Conservation (phyloP, 129 eudicot species). For the Mikania micrantha region DNA sequence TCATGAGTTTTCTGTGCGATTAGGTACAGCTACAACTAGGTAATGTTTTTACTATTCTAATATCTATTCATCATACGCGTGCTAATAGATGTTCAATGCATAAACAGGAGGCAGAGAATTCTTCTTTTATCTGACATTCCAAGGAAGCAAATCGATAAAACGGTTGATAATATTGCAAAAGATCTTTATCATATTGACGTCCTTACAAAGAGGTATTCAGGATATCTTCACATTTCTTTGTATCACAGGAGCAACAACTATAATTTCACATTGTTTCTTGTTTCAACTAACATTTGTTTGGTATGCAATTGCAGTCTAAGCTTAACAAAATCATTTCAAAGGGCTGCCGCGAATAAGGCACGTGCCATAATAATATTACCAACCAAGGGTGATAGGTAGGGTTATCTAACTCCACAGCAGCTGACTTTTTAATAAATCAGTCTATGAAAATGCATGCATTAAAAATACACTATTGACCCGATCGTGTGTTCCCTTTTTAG, state of each 20-base stretch:
- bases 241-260: background rate
- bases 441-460: background rate
- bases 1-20: conserved; percentile 86
- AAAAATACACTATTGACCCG: background rate
- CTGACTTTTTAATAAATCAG: background rate
- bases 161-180: conserved; percentile 71
- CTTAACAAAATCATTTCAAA: conserved; percentile 83
- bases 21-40: conserved; percentile 97
- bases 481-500: background rate
- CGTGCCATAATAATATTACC: conserved; percentile 92
- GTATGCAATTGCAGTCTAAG: conserved; percentile 84
- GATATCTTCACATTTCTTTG: background rate
- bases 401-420: background rate
- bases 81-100: conserved; percentile 12
- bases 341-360: conserved; percentile 96
- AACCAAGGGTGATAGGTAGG: conserved; percentile 80
- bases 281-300: conserved; percentile 18
- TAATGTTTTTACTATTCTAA: conserved; percentile 27
- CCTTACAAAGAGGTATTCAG: conserved; percentile 72
- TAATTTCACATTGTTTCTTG: background rate
- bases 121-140: conserved; percentile 93
- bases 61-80: background rate
- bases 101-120: conserved; percentile 84
- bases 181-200: conserved; percentile 84
- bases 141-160: conserved; percentile 81